These are phyloP conservation scores for Rhizopus sp. DNA, from an alignment of 371 early-diverging fungal species.

Conservation along the genomic window DNA sequence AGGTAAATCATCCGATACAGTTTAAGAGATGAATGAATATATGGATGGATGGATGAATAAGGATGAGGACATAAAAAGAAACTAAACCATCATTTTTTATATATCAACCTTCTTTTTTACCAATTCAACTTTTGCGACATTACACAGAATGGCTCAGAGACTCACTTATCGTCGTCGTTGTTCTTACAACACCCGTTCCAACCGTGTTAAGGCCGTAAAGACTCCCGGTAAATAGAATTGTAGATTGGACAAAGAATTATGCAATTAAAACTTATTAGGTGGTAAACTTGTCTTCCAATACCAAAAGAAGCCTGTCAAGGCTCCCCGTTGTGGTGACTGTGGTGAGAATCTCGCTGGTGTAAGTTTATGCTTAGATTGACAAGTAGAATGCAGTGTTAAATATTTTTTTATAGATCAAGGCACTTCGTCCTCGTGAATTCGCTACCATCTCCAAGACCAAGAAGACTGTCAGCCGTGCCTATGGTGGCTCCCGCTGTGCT, in stretches of 20 bases:
- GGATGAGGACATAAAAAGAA: neutral
- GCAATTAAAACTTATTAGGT: slow-evolving; percentile 49
- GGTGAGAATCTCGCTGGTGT: slow-evolving; percentile 88
- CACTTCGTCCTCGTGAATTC: slow-evolving; percentile 91
- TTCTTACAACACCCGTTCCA: slow-evolving; percentile 99
- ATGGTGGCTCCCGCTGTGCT: slow-evolving; percentile 96
- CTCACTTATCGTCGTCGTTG: slow-evolving; percentile 96
- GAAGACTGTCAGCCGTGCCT: slow-evolving; percentile 95
- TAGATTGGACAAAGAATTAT: neutral
- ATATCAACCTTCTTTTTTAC: slow-evolving; percentile 1
- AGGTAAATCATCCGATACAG: neutral
- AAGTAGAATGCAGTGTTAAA: neutral
- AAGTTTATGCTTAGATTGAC: slow-evolving; percentile 37
- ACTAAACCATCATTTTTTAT: slow-evolving; percentile 6
- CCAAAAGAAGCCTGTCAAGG: slow-evolving; percentile 91
- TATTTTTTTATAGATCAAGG: slow-evolving; percentile 67
- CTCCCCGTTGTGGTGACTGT: slow-evolving; percentile 97
- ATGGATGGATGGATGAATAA: slow-evolving; percentile 11
- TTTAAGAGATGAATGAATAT: slow-evolving; percentile 8
- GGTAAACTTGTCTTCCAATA: slow-evolving; percentile 91
- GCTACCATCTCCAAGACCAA: slow-evolving; percentile 88
- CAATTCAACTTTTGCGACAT: slow-evolving; percentile 10
- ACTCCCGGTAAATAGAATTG: slow-evolving; percentile 80
- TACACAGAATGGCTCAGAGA: slow-evolving; percentile 80
- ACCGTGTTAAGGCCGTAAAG: slow-evolving; percentile 95